Conservation (phyloP, 1,284 basidiomycete species). For the Pseudozyma flocculosa region DNA sequence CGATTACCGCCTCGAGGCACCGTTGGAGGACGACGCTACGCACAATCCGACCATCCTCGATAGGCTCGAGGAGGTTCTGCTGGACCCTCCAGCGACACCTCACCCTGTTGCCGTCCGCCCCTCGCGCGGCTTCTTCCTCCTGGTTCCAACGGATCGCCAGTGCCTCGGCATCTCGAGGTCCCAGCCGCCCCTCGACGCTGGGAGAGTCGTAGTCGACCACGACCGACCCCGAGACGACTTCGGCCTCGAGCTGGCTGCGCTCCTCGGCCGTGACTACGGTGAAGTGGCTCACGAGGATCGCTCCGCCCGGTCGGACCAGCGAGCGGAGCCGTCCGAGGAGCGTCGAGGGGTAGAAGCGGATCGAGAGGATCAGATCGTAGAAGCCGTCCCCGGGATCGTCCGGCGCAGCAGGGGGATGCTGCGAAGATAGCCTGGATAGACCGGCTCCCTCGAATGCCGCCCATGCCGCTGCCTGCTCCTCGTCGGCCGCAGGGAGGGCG, state of each 20-base stretch:
- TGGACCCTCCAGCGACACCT: too few relatives aligned
- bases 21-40: constrained; percentile 8
- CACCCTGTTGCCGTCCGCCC: too few relatives aligned
- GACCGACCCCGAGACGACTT: too few relatives aligned
- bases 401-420: not conserved
- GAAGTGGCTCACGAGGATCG: constrained; percentile 30
- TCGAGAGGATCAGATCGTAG: constrained; percentile 21
- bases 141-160: not conserved
- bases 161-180: constrained; percentile 16
- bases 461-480: not conserved
- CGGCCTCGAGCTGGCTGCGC: constrained; percentile 5
- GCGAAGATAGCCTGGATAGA: constrained; percentile 1
- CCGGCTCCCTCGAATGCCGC: too few relatives aligned
- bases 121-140: too few relatives aligned
- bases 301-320: constrained; percentile 11
- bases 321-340: constrained; percentile 8
- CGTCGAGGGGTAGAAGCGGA: constrained; percentile 26
- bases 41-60: constrained; percentile 26
- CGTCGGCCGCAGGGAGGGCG: not conserved
- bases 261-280: constrained; percentile 12
- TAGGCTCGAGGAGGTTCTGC: constrained; percentile 14
- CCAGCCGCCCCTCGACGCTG: constrained; percentile 17
- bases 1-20: too few relatives aligned
- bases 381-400: not conserved
- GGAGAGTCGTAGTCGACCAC: constrained; percentile 20